Evolutionary conservation across 768 basidiomycete species (phyloP).

Genomic region (Pulveroboletus ravenelii): DNA sequence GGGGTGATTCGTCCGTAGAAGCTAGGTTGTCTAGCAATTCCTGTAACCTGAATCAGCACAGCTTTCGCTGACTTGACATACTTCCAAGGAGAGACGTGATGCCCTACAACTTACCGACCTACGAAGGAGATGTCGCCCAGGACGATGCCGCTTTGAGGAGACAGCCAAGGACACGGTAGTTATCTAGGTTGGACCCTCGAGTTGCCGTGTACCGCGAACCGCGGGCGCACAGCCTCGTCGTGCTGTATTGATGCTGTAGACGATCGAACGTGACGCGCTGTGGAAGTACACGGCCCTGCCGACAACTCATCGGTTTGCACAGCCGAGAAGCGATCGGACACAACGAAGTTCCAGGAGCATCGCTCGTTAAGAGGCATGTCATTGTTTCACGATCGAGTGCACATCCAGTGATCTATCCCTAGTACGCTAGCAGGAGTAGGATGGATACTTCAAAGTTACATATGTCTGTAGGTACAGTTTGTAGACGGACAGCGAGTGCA

Average conservation of each 20-base stretch:
- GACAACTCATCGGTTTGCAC: too few relatives aligned
- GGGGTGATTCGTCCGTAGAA: background rate
- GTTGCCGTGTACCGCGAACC: background rate
- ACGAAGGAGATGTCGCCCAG: background rate
- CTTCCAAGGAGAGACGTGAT: background rate
- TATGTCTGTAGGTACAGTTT: too few relatives aligned
- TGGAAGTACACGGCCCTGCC: background rate
- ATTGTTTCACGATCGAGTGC: too few relatives aligned
- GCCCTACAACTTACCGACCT: conserved; percentile 9
- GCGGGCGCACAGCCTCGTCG: background rate
- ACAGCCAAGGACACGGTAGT: background rate
- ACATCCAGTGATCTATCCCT: too few relatives aligned
- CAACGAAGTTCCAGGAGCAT: too few relatives aligned
- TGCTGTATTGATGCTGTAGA: background rate
- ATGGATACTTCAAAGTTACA: too few relatives aligned
- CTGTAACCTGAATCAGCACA: conserved; percentile 1
- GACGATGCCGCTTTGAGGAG: background rate
- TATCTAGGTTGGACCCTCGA: background rate
- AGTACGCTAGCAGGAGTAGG: too few relatives aligned
- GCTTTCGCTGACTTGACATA: background rate
- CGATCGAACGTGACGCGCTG: background rate
- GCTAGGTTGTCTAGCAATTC: background rate
- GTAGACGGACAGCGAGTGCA: too few relatives aligned
- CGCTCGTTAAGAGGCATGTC: too few relatives aligned
- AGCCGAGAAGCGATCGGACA: too few relatives aligned